These are phyloP conservation scores for Diplotaxis tenuifolia DNA, from an alignment of 345 rosid species.

Conservation along the genomic window DNA sequence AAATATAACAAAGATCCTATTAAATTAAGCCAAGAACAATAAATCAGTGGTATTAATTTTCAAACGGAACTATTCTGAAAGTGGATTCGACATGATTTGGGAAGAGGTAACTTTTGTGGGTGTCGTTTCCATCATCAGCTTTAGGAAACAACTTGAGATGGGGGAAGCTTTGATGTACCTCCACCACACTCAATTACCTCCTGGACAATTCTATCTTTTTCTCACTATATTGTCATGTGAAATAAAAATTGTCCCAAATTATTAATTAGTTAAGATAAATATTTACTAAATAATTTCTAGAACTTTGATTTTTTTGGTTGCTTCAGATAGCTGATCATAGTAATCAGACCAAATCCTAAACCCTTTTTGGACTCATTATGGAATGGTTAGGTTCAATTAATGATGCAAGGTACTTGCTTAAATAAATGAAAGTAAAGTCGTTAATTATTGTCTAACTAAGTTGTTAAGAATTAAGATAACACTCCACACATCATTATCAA, in stretches of 20 bases:
- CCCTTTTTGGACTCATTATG: slow-evolving; percentile 23
- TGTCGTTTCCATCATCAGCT: slow-evolving; percentile 42
- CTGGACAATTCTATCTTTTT: slow-evolving; percentile 16
- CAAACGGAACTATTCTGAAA: slow-evolving; percentile 3
- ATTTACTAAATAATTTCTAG: slow-evolving; percentile 8
- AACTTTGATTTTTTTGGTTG: slow-evolving; percentile 15
- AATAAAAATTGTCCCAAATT: slow-evolving; percentile 3
- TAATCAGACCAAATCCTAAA: slow-evolving; percentile 20
- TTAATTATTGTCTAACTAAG: slow-evolving; percentile 16
- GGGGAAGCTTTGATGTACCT: slow-evolving; percentile 40
- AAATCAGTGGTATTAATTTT: background rate
- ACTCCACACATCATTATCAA: slow-evolving; percentile 6
- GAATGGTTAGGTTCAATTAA: slow-evolving; percentile 29
- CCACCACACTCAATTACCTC: slow-evolving; percentile 38
- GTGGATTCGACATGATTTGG: slow-evolving; percentile 33
- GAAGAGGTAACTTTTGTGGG: slow-evolving; percentile 34
- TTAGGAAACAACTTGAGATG: slow-evolving; percentile 43
- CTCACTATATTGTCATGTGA: background rate
- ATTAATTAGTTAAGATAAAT: slow-evolving; percentile 4
- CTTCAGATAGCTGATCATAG: slow-evolving; percentile 32
- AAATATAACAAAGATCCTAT: background rate
- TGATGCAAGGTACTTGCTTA: slow-evolving; percentile 35
- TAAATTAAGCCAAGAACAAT: background rate
- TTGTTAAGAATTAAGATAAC: background rate
- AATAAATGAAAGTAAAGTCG: slow-evolving; percentile 32